Conservation (phyloP, 176 grass and related monocot genomes). For the Aegilops tauschii region DNA sequence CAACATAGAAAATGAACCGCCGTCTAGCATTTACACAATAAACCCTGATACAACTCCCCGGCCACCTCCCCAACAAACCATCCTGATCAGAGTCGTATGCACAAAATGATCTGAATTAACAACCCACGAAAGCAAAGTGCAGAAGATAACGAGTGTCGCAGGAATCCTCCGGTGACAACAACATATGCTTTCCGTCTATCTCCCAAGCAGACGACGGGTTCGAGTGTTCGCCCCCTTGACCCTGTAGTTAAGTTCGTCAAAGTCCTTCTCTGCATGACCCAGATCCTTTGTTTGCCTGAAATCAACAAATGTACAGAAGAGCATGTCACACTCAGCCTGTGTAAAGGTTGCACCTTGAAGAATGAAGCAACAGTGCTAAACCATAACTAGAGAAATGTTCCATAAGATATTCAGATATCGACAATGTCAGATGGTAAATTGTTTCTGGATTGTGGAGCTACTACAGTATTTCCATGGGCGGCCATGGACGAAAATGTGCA, state of each 20-base stretch:
- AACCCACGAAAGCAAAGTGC: neutral
- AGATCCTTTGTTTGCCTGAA: conserved; percentile 66
- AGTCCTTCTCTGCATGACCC: conserved; percentile 53
- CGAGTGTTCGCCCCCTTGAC: conserved; percentile 61
- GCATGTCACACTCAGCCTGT: neutral
- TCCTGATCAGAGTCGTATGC: conserved; percentile 3
- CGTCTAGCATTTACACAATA: conserved; percentile 16
- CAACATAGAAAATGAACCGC: neutral
- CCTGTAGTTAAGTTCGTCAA: conserved; percentile 62
- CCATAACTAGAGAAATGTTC: neutral
- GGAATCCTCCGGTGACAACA: conserved; percentile 15
- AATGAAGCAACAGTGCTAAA: neutral
- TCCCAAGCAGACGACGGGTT: conserved; percentile 64
- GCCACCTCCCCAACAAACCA: neutral
- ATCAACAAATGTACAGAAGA: conserved; percentile 23
- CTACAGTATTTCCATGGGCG: neutral
- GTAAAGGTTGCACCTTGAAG: neutral
- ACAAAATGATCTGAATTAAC: conserved; percentile 12
- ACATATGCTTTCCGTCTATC: conserved; percentile 37
- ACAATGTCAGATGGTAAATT: neutral
- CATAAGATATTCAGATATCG: neutral
- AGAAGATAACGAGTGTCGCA: neutral
- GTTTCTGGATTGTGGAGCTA: neutral
- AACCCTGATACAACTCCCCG: neutral
- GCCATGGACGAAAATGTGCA: neutral